Base-by-base conservation (phyloP, 2,329 filamentous ascomycete genomes). In the Diaporthe destruens region DNA sequence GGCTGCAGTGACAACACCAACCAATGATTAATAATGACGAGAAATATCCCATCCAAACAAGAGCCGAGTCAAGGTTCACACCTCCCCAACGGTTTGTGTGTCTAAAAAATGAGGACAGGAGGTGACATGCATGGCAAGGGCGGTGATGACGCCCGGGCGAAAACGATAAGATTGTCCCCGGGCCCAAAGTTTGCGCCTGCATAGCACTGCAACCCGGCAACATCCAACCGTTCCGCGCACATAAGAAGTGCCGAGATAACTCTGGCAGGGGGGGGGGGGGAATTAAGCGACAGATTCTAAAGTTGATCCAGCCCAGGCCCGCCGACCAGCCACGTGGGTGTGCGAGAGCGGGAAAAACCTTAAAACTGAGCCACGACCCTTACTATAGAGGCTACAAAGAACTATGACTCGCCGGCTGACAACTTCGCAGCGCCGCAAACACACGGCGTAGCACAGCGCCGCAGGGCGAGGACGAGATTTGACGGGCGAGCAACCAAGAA, bases 271-370 rank as follows among this genome's bases (percentile, higher is more conserved):
- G 36, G 14, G 9, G 9, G 36, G 14, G 59, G 18, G 59, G 49
- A 16, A 51, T 65, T 51, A 65, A 23, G 0, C 44, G 29, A 11
- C 2, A 49, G 11, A 39, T 3, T n/a, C n/a, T n/a, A n/a, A n/a
- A n/a, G n/a, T n/a, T 29, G 29, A 29, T 3, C 59, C 12, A 36
- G 61, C 12, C 14, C 61, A 51, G 42, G 32, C 42, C 25, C 59
- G 32, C 42, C 25, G 6, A 49, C 29, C 44, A 65, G 59, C 42
- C 59, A 65, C 59, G 59, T 65, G 59, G 59, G 42, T 23, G 49
- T 18, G 55, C 74, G 36, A 39, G 77, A 54, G 72, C 59, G 59
- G 36, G 44, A 12, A 39, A 39, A 39, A 23, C 18, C 59, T 12
- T 65, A 23, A 49, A 65, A 65, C 36, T 12, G 44, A 51, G 14